Evolutionary conservation across 148 eudicot genomes (phyloP).

Genomic region (Vaccinium darrowii): DNA sequence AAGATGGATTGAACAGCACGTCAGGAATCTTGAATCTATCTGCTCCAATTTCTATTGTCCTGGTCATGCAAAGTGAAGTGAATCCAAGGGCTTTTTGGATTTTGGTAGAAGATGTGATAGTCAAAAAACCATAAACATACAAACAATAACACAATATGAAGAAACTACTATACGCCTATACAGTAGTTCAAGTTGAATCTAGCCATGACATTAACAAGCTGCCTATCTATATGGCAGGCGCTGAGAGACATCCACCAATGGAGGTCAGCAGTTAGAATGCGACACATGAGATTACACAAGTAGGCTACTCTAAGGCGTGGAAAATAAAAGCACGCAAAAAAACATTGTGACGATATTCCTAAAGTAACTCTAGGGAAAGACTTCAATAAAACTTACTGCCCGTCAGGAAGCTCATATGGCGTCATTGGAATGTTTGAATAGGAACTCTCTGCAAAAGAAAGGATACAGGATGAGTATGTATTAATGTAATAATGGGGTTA

Average conservation of each 20-base stretch:
- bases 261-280: not conserved
- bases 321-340: slow-evolving; percentile 1
- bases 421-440: slow-evolving; percentile 98
- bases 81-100: slow-evolving; percentile 5
- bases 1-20: slow-evolving; percentile 90
- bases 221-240: not conserved
- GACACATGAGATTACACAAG: not conserved
- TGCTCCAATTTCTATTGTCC: slow-evolving; percentile 96
- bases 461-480: slow-evolving; percentile 7
- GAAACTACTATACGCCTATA: not conserved
- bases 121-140: slow-evolving; percentile 6
- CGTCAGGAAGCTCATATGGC: slow-evolving; percentile 96
- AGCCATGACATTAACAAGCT: not conserved
- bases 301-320: not conserved
- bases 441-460: slow-evolving; percentile 57
- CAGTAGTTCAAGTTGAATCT: slow-evolving; percentile 1
- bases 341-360: not conserved
- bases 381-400: slow-evolving; percentile 70
- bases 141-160: not conserved
- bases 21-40: slow-evolving; percentile 98
- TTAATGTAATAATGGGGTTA: not conserved
- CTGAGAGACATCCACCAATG: not conserved
- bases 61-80: slow-evolving; percentile 29
- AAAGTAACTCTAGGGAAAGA: not conserved
- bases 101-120: not conserved